Evolutionary conservation across 2,329 filamentous ascomycete species (phyloP).

Genomic region (Aspergillus novoparasiticus): DNA sequence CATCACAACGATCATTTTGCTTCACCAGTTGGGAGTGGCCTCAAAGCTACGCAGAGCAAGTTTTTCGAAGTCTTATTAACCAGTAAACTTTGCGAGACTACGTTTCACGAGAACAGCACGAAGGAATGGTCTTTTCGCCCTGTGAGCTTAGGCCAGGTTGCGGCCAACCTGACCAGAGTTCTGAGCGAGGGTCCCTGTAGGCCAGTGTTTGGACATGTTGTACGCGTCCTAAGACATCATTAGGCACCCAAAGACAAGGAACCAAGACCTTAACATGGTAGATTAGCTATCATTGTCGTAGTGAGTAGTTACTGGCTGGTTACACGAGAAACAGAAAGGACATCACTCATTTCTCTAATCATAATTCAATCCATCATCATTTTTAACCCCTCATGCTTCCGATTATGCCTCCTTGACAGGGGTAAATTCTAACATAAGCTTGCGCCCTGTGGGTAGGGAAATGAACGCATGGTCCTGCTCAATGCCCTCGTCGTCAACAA

Average conservation of each 20-base stretch:
- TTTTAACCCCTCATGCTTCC: background rate
- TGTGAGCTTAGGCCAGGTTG: background rate
- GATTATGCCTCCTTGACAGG: background rate
- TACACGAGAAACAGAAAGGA: background rate
- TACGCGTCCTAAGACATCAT: background rate
- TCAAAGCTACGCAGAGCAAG: background rate
- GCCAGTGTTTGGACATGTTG: background rate
- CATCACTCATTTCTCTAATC: background rate
- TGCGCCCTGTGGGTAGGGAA: conserved; percentile 30
- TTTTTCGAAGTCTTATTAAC: background rate
- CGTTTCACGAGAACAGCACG: background rate
- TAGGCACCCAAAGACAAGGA: background rate
- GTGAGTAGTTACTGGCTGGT: background rate
- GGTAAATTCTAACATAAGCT: conserved; percentile 29
- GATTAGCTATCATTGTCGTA: background rate
- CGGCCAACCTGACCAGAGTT: background rate
- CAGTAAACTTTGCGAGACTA: background rate
- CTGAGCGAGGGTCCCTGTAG: background rate
- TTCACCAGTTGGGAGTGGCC: background rate
- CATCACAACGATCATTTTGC: background rate
- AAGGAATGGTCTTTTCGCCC: background rate
- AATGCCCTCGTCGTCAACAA: conserved; percentile 62
- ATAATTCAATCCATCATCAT: background rate
- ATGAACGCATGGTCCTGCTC: conserved; percentile 61
- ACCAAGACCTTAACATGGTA: background rate